Conservation (phyloP, 805 yeast species). For the Isabelozyma heimii region DNA sequence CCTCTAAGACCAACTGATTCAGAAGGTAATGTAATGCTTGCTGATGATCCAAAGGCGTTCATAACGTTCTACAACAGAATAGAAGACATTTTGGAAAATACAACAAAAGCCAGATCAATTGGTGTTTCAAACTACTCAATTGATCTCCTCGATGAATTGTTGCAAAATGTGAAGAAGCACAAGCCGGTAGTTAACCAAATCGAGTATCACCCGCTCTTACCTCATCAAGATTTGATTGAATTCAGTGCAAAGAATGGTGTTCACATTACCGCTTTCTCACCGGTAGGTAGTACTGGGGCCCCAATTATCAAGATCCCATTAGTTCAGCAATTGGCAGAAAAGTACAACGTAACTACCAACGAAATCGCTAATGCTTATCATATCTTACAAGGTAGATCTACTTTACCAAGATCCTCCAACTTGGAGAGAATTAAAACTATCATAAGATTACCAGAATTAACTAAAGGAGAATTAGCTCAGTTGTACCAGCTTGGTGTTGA, state of each 20-base stretch:
- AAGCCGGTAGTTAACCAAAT: slow-evolving; percentile 33
- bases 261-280: slow-evolving; percentile 54
- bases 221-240: slow-evolving; percentile 39
- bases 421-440: slow-evolving; percentile 53
- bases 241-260: slow-evolving; percentile 36
- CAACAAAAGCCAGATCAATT: slow-evolving; percentile 30
- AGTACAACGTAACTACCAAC: slow-evolving; percentile 51
- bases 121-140: slow-evolving; percentile 36
- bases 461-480: slow-evolving; percentile 31
- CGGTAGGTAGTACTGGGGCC: slow-evolving; percentile 65
- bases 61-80: slow-evolving; percentile 26
- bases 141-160: slow-evolving; percentile 21
- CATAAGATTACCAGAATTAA: slow-evolving; percentile 26
- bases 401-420: slow-evolving; percentile 70
- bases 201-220: slow-evolving; percentile 35
- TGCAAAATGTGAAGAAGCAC: slow-evolving; percentile 17
- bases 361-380: slow-evolving; percentile 65
- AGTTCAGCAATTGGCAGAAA: slow-evolving; percentile 52
- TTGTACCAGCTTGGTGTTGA: slow-evolving; percentile 29
- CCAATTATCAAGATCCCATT: slow-evolving; percentile 54
- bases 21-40: slow-evolving; percentile 31
- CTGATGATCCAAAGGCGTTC: slow-evolving; percentile 31
- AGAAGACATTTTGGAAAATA: slow-evolving; percentile 24
- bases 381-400: slow-evolving; percentile 57
- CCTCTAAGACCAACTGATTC: slow-evolving; percentile 36